Conservation (phyloP, 2,329 filamentous ascomycete species). For the Exophiala sideris region DNA sequence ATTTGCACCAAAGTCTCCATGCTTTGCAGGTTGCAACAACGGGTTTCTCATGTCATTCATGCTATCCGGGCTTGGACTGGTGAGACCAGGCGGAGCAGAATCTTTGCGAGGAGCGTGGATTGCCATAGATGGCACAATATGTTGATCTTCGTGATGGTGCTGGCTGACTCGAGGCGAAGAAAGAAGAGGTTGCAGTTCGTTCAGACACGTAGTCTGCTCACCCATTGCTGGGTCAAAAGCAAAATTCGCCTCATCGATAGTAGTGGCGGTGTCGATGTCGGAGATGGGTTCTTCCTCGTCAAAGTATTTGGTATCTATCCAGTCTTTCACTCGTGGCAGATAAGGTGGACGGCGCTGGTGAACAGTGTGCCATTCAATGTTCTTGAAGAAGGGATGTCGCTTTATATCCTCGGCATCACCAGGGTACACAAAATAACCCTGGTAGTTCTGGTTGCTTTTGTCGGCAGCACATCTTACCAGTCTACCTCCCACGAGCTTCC, state of each 20-base stretch:
- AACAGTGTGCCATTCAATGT: conserved; percentile 72
- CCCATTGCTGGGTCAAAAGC: conserved; percentile 27
- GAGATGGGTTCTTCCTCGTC: conserved; percentile 74
- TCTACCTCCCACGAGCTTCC: conserved; percentile 27
- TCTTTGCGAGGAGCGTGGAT: conserved; percentile 10
- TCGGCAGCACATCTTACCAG: conserved; percentile 29
- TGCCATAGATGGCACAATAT: conserved; percentile 26
- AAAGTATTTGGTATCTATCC: conserved; percentile 83
- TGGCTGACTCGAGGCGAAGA: conserved; percentile 16
- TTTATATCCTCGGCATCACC: conserved; percentile 90
- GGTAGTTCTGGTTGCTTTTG: conserved; percentile 38
- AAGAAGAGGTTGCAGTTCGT: not conserved
- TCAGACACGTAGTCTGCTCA: not conserved
- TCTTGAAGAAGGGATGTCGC: conserved; percentile 77
- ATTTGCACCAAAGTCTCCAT: not conserved
- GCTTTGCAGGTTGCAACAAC: conserved; percentile 6
- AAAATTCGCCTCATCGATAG: conserved; percentile 42
- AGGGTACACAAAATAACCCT: conserved; percentile 68
- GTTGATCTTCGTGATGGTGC: conserved; percentile 27
- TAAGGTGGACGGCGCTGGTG: conserved; percentile 73
- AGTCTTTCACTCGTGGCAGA: conserved; percentile 65
- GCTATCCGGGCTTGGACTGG: not conserved
- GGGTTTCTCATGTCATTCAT: conserved; percentile 11
- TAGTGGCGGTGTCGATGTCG: conserved; percentile 52
- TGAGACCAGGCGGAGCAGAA: not conserved